Percentiles rank a stretch among this genome's conserved stretches.
These are phyloP conservation scores for Schizosaccharomyces japonicus DNA, from an alignment of 805 yeast species.

Conservation along the genomic window DNA sequence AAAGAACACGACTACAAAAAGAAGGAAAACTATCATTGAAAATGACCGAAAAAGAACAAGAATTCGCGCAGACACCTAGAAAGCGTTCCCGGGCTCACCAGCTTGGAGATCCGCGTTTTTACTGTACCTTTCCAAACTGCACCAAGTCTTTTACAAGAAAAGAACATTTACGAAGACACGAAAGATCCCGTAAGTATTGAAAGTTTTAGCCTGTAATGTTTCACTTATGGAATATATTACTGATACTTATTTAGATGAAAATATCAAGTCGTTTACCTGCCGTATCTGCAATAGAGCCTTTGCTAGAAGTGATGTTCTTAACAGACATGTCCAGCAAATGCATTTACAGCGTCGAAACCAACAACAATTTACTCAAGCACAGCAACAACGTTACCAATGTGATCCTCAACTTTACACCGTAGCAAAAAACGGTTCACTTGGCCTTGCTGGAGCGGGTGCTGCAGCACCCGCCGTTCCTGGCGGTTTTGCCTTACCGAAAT, in stretches of 20 bases:
- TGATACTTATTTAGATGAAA: background rate
- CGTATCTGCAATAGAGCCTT: background rate
- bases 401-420: too few species aligned
- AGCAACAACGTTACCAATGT: too few species aligned
- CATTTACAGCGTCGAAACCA: background rate
- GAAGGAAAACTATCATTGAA: background rate
- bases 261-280: background rate
- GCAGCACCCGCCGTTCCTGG: too few species aligned
- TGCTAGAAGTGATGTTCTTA: conserved; percentile 1
- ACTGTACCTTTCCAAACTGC: background rate
- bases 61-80: background rate
- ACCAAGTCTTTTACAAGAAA: conserved; percentile 1
- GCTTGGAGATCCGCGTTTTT: background rate
- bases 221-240: too few species aligned
- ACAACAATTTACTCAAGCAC: too few species aligned
- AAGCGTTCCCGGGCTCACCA: conserved; percentile 3
- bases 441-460: too few species aligned
- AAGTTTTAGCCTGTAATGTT: background rate
- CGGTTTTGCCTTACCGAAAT: too few species aligned
- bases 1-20: too few species aligned
- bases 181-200: background rate
- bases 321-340: conserved; percentile 2
- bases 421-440: too few species aligned
- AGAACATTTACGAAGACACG: conserved; percentile 1
- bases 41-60: background rate